A percentile compares a stretch with the other conserved stretches of the same genome.
phyloP scores from a whole-genome alignment of 768 basidiomycete species.

The Dentipellis fragilis region DNA sequence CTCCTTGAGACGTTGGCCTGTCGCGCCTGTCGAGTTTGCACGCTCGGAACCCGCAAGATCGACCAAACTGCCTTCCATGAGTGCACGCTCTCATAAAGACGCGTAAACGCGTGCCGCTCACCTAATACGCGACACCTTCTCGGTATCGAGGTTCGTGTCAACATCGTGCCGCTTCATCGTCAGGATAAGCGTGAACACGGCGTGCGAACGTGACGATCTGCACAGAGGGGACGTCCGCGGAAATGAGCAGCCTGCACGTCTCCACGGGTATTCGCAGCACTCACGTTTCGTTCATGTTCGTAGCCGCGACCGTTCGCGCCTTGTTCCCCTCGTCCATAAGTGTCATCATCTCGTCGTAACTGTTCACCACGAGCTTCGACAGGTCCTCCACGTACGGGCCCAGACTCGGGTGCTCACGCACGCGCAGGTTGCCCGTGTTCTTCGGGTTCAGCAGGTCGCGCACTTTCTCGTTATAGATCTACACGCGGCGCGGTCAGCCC shows the following conservation, averaged over 20 bases:
- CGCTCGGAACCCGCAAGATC: constrained; percentile 96
- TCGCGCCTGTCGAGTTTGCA: constrained; percentile 96
- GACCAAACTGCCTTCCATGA: constrained; percentile 51
- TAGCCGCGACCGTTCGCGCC: constrained; percentile 95
- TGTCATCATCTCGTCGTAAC: constrained; percentile 95
- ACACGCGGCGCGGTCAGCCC: neutral
- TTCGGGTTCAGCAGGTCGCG: constrained; percentile 95
- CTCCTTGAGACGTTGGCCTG: constrained; percentile 91
- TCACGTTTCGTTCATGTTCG: constrained; percentile 98
- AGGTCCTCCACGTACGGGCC: constrained; percentile 99
- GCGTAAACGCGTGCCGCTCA: constrained; percentile 21
- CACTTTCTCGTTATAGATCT: constrained; percentile 98
- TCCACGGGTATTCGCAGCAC: neutral
- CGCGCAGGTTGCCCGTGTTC: constrained; percentile 91
- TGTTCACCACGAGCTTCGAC: constrained; percentile 84
- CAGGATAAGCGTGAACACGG: constrained; percentile 91
- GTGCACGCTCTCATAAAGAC: neutral
- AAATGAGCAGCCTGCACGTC: neutral
- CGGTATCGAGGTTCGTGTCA: constrained; percentile 81
- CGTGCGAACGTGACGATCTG: constrained; percentile 93
- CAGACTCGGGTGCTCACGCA: constrained; percentile 91
- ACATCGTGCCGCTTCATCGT: constrained; percentile 86
- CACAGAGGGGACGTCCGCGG: neutral
- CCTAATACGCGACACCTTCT: constrained; percentile 98
- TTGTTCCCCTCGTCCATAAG: constrained; percentile 99